Conservation (phyloP, 2,329 filamentous ascomycete genomes). For the Fusarium newnesense region DNA sequence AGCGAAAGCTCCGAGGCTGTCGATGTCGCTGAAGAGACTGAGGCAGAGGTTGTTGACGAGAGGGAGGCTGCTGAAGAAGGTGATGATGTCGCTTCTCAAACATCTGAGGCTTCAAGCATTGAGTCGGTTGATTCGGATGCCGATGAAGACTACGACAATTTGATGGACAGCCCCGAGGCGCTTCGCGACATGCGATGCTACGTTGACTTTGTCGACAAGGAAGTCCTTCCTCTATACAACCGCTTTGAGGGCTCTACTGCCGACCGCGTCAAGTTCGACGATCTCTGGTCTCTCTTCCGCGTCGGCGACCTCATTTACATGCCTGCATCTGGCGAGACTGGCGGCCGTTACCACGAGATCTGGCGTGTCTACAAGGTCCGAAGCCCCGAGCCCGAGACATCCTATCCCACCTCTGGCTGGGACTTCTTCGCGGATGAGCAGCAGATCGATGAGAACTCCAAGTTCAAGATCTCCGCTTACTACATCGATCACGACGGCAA, state of each 20-base stretch:
- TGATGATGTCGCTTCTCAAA: slow-evolving; percentile 47
- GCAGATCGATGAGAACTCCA: slow-evolving; percentile 43
- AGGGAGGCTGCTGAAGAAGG: slow-evolving; percentile 34
- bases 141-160: slow-evolving; percentile 48
- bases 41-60: slow-evolving; percentile 43
- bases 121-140: slow-evolving; percentile 48
- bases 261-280: slow-evolving; percentile 52
- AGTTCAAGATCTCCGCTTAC: slow-evolving; percentile 52
- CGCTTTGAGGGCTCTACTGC: slow-evolving; percentile 41
- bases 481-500: slow-evolving; percentile 56
- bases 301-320: slow-evolving; percentile 54
- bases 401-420: slow-evolving; percentile 47
- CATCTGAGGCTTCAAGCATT: slow-evolving; percentile 34
- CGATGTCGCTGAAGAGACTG: slow-evolving; percentile 41
- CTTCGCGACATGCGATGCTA: slow-evolving; percentile 56
- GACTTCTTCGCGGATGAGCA: slow-evolving; percentile 51
- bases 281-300: slow-evolving; percentile 56
- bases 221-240: slow-evolving; percentile 52
- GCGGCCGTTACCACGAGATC: slow-evolving; percentile 52
- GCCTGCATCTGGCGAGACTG: slow-evolving; percentile 48
- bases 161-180: slow-evolving; percentile 54
- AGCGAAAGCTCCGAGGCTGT: slow-evolving; percentile 38
- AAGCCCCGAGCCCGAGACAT: slow-evolving; percentile 45
- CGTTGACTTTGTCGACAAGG: slow-evolving; percentile 56
- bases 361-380: slow-evolving; percentile 52